Conservation (phyloP, 331 rosid species). For the Phaseolus coccineus region DNA sequence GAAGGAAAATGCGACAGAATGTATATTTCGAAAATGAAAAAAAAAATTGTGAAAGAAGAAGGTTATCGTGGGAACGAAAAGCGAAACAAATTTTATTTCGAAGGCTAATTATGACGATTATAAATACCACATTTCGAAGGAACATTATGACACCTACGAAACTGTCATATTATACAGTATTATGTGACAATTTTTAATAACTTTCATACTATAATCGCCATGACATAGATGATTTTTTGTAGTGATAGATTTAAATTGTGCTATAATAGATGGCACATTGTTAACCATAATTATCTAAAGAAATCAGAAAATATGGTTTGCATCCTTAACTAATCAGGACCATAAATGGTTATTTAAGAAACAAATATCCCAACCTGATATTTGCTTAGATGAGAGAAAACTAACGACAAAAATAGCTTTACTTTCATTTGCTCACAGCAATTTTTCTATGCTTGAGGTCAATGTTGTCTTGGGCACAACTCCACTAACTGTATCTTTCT, state of each 20-base stretch:
- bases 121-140: too few species aligned
- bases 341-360: conserved; percentile 48
- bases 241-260: conserved; percentile 1
- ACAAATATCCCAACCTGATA: conserved; percentile 46
- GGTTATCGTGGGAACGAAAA: too few species aligned
- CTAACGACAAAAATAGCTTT: conserved; percentile 49
- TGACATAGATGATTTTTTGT: too few species aligned
- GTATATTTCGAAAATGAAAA: too few species aligned
- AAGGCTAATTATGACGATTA: too few species aligned
- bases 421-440: conserved; percentile 63
- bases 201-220: too few species aligned
- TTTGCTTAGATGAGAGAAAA: conserved; percentile 43
- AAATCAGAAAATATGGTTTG: conserved; percentile 40
- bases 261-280: conserved; percentile 17
- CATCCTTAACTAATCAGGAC: conserved; percentile 65
- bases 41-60: too few species aligned
- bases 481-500: conserved; percentile 88
- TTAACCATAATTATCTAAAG: conserved; percentile 44
- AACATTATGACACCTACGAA: too few species aligned
- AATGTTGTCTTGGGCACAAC: conserved; percentile 92
- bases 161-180: too few species aligned
- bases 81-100: too few species aligned
- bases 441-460: conserved; percentile 82
- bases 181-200: too few species aligned
- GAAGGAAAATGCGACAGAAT: too few species aligned